Percentiles rank a stretch among this genome's conserved stretches.
Conservation (phyloP, 2,329 filamentous ascomycete species). For the Coniochaeta sp. region DNA sequence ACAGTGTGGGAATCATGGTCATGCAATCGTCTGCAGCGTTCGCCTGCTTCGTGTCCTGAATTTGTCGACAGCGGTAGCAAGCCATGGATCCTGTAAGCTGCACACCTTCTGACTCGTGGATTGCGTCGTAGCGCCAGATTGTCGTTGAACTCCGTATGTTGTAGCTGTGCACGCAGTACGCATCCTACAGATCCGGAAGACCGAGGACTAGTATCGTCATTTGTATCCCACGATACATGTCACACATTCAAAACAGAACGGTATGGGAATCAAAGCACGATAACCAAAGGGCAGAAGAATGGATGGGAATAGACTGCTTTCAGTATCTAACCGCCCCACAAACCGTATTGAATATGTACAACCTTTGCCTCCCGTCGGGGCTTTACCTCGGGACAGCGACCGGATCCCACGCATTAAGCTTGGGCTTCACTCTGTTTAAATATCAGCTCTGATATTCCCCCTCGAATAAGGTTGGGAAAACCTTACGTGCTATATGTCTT, state of each 20-base stretch:
- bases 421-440: constrained; percentile 22
- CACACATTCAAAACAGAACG: not conserved
- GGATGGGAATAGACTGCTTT: not conserved
- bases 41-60: no score
- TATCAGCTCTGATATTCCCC: not conserved
- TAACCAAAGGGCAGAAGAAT: not conserved
- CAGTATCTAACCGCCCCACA: not conserved
- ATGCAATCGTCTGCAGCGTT: no score
- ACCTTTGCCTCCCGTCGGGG: not conserved
- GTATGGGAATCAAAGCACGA: not conserved
- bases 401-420: constrained; percentile 26
- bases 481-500: constrained; percentile 92
- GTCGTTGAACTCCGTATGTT: not conserved
- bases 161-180: not conserved
- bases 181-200: not conserved
- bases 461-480: not conserved
- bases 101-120: not conserved
- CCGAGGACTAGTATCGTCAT: not conserved
- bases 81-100: not conserved
- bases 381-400: constrained; percentile 19
- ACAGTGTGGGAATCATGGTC: no score
- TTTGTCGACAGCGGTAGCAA: no score
- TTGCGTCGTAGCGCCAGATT: not conserved
- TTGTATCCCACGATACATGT: not conserved
- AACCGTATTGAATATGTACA: constrained; percentile 10